Percentiles rank a stretch among this genome's conserved stretches.
Evolutionary conservation across 768 basidiomycete species (phyloP).

Genomic region (Lentinula sp.): DNA sequence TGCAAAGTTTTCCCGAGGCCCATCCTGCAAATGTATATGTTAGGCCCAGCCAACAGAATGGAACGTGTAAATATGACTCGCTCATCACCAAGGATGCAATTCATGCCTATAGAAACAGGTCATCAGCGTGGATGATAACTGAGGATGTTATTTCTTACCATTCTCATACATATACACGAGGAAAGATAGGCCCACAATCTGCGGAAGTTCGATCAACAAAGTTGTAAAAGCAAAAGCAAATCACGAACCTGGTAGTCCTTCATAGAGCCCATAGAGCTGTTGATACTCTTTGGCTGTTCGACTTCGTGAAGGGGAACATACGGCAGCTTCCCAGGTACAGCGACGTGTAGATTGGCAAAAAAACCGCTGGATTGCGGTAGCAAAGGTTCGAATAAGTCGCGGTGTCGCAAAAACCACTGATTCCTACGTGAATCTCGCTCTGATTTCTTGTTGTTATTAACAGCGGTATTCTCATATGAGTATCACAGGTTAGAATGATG

Average conservation of each 20-base stretch:
- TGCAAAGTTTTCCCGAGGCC: slow-evolving; percentile 64
- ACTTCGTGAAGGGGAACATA: slow-evolving; percentile 32
- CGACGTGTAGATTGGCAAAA: slow-evolving; percentile 28
- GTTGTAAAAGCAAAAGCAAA: not conserved
- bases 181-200: slow-evolving; percentile 59
- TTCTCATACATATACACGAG: slow-evolving; percentile 65
- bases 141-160: slow-evolving; percentile 26
- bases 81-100: slow-evolving; percentile 70
- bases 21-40: slow-evolving; percentile 32
- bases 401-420: slow-evolving; percentile 40
- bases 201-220: slow-evolving; percentile 10
- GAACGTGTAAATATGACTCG: slow-evolving; percentile 20
- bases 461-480: slow-evolving; percentile 31
- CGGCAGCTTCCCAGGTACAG: slow-evolving; percentile 13
- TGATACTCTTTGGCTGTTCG: slow-evolving; percentile 45
- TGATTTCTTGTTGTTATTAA: slow-evolving; percentile 28
- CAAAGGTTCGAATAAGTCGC: slow-evolving; percentile 38
- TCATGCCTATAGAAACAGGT: slow-evolving; percentile 39
- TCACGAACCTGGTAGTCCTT: slow-evolving; percentile 63
- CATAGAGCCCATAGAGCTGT: slow-evolving; percentile 43
- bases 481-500: not conserved
- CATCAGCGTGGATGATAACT: not conserved
- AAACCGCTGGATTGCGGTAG: slow-evolving; percentile 32
- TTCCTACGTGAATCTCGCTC: slow-evolving; percentile 34
- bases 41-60: not conserved